A percentile compares a stretch with the other conserved stretches of the same genome.
phyloP scores from a whole-genome alignment of 257 asterid species.

The Nicotiana paniculata region DNA sequence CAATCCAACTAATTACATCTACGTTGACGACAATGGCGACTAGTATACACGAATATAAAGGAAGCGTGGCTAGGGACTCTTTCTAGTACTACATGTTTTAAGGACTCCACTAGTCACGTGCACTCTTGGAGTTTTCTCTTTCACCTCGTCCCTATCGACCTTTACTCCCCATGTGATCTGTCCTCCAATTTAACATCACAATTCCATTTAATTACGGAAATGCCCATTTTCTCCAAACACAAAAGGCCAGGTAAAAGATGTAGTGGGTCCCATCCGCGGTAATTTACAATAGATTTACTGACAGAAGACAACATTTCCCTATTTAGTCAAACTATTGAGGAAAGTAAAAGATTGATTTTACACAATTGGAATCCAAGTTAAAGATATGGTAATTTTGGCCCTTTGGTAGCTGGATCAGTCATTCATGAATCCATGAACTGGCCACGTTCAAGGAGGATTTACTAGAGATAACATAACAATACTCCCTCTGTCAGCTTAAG shows the following conservation, averaged over 20 bases:
- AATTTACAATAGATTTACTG: not conserved
- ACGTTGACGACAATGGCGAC: not conserved
- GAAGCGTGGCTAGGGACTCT: not conserved
- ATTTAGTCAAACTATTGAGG: not conserved
- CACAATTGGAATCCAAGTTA: not conserved
- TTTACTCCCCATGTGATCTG: conserved; percentile 25
- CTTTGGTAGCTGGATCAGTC: not conserved
- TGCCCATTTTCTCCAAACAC: not conserved
- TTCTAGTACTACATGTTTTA: not conserved
- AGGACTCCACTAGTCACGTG: conserved; percentile 24
- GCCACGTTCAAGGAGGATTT: conserved; percentile 22
- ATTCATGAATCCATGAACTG: conserved; percentile 11
- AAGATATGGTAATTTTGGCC: conserved; percentile 1
- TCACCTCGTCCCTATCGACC: conserved; percentile 27
- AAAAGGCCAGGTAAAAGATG: not conserved
- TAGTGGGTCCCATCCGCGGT: not conserved
- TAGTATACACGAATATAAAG: not conserved
- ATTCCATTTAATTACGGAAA: not conserved
- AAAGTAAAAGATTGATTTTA: not conserved
- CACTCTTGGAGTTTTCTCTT: conserved; percentile 25
- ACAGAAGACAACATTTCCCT: not conserved
- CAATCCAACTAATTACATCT: too few species aligned
- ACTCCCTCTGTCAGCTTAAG: too few species aligned
- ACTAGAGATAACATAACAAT: not conserved
- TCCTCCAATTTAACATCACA: not conserved